Evolutionary conservation across 177 flowering plant genomes (phyloP).

Genomic region (Vitis hybrid): DNA sequence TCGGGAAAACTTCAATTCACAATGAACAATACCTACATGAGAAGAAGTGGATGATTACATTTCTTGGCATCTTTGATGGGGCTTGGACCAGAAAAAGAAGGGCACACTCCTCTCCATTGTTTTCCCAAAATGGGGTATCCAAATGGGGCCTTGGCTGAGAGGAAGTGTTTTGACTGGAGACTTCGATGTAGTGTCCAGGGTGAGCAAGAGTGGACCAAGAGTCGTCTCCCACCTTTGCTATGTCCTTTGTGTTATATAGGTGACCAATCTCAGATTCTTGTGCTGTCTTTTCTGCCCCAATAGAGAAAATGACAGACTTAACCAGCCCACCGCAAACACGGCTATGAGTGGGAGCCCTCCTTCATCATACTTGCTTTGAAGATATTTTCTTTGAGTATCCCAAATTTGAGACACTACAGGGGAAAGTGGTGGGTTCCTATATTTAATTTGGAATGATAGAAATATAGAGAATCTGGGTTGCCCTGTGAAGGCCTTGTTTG

Average conservation of each 20-base stretch:
- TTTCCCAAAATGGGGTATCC: background rate
- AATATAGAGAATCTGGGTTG: too few species aligned
- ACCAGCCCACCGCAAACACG: background rate
- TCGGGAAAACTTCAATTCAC: too few species aligned
- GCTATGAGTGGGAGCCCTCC: background rate
- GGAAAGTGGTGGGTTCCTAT: background rate
- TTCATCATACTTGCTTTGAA: background rate
- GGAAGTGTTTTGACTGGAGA: constrained; percentile 9
- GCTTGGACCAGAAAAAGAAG: background rate
- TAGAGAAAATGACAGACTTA: constrained; percentile 1
- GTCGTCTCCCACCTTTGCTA: constrained; percentile 26
- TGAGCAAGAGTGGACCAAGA: constrained; percentile 18
- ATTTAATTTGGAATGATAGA: too few species aligned
- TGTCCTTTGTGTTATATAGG: background rate
- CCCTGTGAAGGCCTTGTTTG: too few species aligned
- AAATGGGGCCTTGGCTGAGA: background rate
- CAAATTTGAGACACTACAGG: background rate
- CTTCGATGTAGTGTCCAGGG: constrained; percentile 12
- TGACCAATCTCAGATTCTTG: constrained; percentile 6
- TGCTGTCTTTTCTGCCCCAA: constrained; percentile 22
- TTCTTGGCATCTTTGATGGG: constrained; percentile 5
- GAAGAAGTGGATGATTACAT: background rate
- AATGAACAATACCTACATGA: too few species aligned
- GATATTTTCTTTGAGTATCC: background rate
- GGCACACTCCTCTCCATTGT: background rate